A percentile compares a stretch with the other conserved stretches of the same genome.
Evolutionary conservation across 306 rosid genomes (phyloP).

Genomic region (Fagus sylvatica): DNA sequence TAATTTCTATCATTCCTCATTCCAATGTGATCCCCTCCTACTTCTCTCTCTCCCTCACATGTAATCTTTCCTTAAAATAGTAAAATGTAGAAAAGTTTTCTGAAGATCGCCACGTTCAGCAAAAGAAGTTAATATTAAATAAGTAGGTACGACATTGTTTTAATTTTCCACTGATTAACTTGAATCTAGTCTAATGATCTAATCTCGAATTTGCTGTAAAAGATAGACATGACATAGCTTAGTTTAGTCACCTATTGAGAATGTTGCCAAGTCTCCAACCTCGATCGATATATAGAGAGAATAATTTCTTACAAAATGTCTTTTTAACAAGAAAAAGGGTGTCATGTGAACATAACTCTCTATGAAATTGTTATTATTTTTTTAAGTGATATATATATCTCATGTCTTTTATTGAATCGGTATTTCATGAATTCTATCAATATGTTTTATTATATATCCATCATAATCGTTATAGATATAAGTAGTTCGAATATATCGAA

Average conservation of each 20-base stretch:
- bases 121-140: not conserved
- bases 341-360: no score
- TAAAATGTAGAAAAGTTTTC: not conserved
- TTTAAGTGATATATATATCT: no score
- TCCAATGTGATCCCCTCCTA: slow-evolving; percentile 22
- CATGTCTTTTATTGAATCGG: no score
- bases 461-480: no score
- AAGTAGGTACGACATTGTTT: no score
- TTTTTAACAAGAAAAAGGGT: no score
- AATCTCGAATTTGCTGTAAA: slow-evolving; percentile 13
- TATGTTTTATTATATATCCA: no score
- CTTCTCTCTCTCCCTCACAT: not conserved
- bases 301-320: no score
- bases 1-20: slow-evolving; percentile 30
- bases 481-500: no score
- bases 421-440: no score
- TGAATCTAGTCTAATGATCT: not conserved
- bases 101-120: not conserved
- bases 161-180: slow-evolving; percentile 7
- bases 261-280: not conserved
- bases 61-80: not conserved
- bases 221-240: not conserved
- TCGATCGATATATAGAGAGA: no score
- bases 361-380: no score
- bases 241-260: not conserved